Evolutionary conservation across 1,284 basidiomycete genomes (phyloP).

Genomic region (Trametes versicolor): DNA sequence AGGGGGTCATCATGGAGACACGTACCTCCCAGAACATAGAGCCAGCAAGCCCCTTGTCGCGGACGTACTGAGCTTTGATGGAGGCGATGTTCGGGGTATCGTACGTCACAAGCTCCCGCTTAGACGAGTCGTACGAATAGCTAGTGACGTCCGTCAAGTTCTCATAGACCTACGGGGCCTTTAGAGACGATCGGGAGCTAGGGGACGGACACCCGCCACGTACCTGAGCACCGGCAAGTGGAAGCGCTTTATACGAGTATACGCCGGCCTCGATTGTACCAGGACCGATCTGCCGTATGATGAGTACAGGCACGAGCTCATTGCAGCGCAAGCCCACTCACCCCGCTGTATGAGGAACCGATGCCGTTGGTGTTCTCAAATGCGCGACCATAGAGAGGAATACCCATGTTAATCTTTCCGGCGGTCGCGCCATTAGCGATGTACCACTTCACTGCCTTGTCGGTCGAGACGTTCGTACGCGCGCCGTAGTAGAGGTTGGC

Average conservation of each 20-base stretch:
- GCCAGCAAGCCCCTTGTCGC: slow-evolving; percentile 70
- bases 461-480: slow-evolving; percentile 72
- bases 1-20: slow-evolving; percentile 20
- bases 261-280: slow-evolving; percentile 76
- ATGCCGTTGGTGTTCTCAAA: slow-evolving; percentile 85
- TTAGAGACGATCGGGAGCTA: neutral
- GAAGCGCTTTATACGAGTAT: slow-evolving; percentile 83
- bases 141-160: slow-evolving; percentile 80
- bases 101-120: slow-evolving; percentile 78
- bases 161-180: slow-evolving; percentile 60
- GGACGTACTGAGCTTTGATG: slow-evolving; percentile 83
- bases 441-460: slow-evolving; percentile 78
- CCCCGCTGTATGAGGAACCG: slow-evolving; percentile 78
- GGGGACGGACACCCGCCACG: neutral
- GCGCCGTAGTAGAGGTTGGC: slow-evolving; percentile 81
- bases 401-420: slow-evolving; percentile 85
- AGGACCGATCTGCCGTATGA: slow-evolving; percentile 68
- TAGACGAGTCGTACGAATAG: slow-evolving; percentile 79
- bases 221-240: slow-evolving; percentile 61
- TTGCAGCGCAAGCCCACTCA: slow-evolving; percentile 41
- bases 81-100: slow-evolving; percentile 81
- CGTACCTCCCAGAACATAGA: slow-evolving; percentile 85
- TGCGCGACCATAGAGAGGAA: slow-evolving; percentile 87
- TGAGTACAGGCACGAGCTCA: neutral
- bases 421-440: slow-evolving; percentile 72